phyloP scores from a whole-genome alignment of 2,329 filamentous ascomycete genomes.

The Endoconidiophora polonica region DNA sequence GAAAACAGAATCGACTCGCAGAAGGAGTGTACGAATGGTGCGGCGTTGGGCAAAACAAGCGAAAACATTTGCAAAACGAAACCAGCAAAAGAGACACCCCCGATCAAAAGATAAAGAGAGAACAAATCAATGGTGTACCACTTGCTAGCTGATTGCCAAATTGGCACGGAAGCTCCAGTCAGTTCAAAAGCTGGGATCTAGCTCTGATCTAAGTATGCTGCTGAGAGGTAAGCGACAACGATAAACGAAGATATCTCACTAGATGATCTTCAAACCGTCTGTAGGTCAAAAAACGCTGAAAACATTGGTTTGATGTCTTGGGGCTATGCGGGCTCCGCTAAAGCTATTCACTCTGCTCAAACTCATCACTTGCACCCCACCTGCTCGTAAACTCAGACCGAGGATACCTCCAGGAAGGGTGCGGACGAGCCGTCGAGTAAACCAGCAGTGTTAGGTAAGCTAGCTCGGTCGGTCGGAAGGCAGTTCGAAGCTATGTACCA shows the following conservation, averaged over 20 bases:
- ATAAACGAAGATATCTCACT: slow-evolving; percentile 1
- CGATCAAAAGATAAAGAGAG: slow-evolving; percentile 1
- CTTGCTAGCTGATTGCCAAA: too few species aligned
- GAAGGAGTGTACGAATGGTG: neutral
- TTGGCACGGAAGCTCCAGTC: neutral
- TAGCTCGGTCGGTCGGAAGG: too few species aligned
- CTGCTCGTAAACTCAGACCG: neutral
- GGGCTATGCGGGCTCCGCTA: too few species aligned
- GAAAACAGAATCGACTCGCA: slow-evolving; percentile 1
- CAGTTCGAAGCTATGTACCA: neutral
- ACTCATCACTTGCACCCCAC: neutral
- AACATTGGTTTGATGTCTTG: neutral
- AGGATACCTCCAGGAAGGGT: neutral
- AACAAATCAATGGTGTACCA: neutral
- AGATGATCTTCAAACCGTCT: neutral
- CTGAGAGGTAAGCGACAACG: slow-evolving; percentile 3
- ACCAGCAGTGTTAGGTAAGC: slow-evolving; percentile 12
- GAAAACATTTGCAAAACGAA: too few species aligned
- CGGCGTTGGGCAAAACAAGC: neutral
- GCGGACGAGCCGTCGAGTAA: slow-evolving; percentile 2
- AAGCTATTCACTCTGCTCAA: too few species aligned
- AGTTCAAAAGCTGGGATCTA: neutral
- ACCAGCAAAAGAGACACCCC: too few species aligned
- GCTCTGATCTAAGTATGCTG: neutral
- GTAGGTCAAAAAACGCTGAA: slow-evolving; percentile 9